Conservation (phyloP, 306 rosid genomes). For the Ceratonia siliqua region DNA sequence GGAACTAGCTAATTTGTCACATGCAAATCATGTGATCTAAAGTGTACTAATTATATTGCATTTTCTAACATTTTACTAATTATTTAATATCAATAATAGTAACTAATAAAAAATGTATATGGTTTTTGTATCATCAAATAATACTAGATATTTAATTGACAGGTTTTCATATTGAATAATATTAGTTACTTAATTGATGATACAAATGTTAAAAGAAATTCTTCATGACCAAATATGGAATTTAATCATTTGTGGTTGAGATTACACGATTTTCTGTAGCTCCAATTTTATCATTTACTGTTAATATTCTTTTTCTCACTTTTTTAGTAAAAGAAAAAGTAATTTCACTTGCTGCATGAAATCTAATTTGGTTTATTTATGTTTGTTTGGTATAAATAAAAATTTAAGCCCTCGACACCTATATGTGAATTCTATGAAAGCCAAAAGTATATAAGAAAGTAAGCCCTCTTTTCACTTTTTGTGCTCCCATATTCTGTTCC, state of each 20-base stretch:
- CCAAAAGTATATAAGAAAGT: neutral
- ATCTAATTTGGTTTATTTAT: neutral
- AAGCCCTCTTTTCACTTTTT: slow-evolving; percentile 24
- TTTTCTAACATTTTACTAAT: neutral
- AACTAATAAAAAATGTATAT: neutral
- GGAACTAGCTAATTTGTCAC: neutral
- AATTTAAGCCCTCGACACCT: neutral
- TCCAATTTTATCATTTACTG: neutral
- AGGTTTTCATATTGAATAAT: too few species aligned
- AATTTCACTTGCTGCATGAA: neutral
- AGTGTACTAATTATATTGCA: neutral
- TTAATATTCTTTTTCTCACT: neutral
- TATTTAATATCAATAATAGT: neutral
- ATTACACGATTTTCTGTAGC: neutral
- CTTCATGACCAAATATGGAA: neutral
- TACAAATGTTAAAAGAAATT: neutral
- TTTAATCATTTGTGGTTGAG: neutral
- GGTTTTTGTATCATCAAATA: neutral
- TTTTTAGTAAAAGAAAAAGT: neutral
- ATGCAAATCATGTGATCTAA: neutral
- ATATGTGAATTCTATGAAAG: neutral
- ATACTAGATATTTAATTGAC: neutral
- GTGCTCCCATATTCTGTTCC: slow-evolving; percentile 15
- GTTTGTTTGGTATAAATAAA: neutral
- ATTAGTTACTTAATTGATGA: neutral